phyloP scores from a whole-genome alignment of 352 stramenopile genomes.

The Phytophthora tubulina region DNA sequence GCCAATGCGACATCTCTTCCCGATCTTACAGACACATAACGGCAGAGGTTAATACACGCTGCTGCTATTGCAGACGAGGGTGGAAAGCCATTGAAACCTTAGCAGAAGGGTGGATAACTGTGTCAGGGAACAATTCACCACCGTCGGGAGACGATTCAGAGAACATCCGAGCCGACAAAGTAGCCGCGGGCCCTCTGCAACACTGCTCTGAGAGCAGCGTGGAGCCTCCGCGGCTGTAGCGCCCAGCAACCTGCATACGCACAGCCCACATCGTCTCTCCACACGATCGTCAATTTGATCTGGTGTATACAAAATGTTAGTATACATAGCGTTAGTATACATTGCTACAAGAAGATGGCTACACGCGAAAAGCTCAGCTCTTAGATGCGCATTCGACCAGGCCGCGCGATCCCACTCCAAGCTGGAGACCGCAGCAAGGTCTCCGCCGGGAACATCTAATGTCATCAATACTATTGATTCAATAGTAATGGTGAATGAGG shows the following conservation, averaged over 20 bases:
- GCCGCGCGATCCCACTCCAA: slow-evolving; percentile 6
- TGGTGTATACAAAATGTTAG: background rate
- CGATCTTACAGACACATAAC: slow-evolving; percentile 50
- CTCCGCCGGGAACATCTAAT: slow-evolving; percentile 1
- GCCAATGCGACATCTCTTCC: slow-evolving; percentile 62
- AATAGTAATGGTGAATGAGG: too few relatives aligned
- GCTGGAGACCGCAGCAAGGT: background rate
- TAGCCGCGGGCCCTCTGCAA: background rate
- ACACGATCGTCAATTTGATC: background rate
- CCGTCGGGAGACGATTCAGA: slow-evolving; percentile 13
- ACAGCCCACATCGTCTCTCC: background rate
- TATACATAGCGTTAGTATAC: slow-evolving; percentile 3
- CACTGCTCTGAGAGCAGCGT: background rate
- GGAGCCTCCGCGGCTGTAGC: slow-evolving; percentile 1
- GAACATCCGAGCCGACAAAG: slow-evolving; percentile 8
- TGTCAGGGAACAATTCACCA: slow-evolving; percentile 35
- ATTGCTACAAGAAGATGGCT: background rate
- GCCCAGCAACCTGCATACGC: slow-evolving; percentile 4
- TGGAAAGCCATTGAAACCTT: slow-evolving; percentile 39
- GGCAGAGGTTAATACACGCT: too few relatives aligned
- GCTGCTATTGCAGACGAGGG: background rate
- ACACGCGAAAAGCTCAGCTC: background rate
- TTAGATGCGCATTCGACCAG: background rate
- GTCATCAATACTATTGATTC: background rate
- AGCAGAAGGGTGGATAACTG: slow-evolving; percentile 51